Conservation (phyloP, 116 monocot species). For the Zostera marina region DNA sequence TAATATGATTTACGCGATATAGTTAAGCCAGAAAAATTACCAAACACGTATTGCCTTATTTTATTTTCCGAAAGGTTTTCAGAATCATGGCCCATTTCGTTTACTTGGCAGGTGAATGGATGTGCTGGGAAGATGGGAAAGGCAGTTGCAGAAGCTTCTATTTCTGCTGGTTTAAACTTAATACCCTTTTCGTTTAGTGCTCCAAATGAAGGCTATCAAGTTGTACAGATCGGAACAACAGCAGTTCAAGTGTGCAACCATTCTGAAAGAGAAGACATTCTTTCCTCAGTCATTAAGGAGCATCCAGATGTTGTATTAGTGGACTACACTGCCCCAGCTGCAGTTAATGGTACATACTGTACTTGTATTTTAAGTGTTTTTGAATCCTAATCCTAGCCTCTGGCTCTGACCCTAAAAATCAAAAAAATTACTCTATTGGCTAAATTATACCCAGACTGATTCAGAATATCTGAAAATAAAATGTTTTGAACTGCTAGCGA, state of each 20-base stretch:
- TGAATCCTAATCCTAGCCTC: not conserved
- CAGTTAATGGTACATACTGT: conserved; percentile 81
- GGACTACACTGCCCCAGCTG: conserved; percentile 77
- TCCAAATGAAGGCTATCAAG: conserved; percentile 23
- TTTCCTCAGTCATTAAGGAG: conserved; percentile 42
- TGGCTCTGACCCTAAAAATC: not conserved
- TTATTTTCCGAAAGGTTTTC: not conserved
- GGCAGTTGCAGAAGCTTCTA: conserved; percentile 67
- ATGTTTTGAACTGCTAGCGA: too few relatives aligned
- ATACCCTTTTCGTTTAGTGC: conserved; percentile 70
- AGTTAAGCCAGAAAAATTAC: not conserved
- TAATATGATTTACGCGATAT: too few relatives aligned
- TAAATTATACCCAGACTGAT: too few relatives aligned
- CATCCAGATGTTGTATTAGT: conserved; percentile 62
- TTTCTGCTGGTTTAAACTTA: conserved; percentile 65
- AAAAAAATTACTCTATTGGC: too few relatives aligned
- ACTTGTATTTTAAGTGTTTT: not conserved
- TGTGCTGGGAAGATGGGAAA: conserved; percentile 89
- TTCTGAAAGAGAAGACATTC: conserved; percentile 44
- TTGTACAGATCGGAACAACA: conserved; percentile 35
- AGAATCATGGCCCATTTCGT: not conserved
- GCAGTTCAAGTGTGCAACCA: conserved; percentile 48
- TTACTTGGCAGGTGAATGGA: conserved; percentile 54
- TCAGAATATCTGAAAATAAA: too few relatives aligned
- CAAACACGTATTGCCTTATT: not conserved